phyloP scores from a whole-genome alignment of 2,329 filamentous ascomycete genomes.

The Aspergillus terreus region DNA sequence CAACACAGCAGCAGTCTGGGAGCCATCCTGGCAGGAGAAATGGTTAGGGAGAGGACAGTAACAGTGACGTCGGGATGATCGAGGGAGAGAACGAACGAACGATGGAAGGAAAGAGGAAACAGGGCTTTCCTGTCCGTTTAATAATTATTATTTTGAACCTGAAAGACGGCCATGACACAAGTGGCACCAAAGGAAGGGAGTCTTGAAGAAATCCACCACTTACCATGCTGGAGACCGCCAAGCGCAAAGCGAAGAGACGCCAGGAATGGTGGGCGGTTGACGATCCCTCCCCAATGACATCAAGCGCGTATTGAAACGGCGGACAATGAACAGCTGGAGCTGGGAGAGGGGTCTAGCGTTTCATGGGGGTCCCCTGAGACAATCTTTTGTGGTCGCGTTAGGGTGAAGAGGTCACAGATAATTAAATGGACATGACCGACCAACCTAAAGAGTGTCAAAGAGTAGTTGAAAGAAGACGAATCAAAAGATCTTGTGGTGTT shows the following conservation, averaged over 20 bases:
- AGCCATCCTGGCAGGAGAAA: background rate
- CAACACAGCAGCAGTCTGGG: background rate
- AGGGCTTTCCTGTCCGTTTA: slow-evolving; percentile 5
- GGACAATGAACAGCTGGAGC: too few species aligned
- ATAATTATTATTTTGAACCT: background rate
- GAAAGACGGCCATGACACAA: slow-evolving; percentile 26
- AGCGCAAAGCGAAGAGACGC: slow-evolving; percentile 12
- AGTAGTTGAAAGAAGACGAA: background rate
- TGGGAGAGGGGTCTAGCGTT: too few species aligned
- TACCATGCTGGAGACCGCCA: slow-evolving; percentile 13
- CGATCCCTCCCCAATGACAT: slow-evolving; percentile 28
- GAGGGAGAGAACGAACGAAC: slow-evolving; percentile 1
- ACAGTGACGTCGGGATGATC: background rate
- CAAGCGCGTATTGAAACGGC: slow-evolving; percentile 34
- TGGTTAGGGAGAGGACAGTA: background rate
- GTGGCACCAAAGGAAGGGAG: slow-evolving; percentile 19
- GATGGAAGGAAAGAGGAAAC: slow-evolving; percentile 8
- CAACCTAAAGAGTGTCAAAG: too few species aligned
- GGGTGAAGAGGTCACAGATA: background rate
- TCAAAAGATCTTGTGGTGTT: background rate
- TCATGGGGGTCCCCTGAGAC: background rate
- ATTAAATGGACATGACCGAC: too few species aligned
- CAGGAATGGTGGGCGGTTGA: slow-evolving; percentile 27
- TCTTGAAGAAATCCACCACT: slow-evolving; percentile 11
- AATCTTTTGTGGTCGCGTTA: slow-evolving; percentile 8